phyloP scores from a whole-genome alignment of 225 moss, liverwort and hornwort species.

The Sphagnum contortum region DNA sequence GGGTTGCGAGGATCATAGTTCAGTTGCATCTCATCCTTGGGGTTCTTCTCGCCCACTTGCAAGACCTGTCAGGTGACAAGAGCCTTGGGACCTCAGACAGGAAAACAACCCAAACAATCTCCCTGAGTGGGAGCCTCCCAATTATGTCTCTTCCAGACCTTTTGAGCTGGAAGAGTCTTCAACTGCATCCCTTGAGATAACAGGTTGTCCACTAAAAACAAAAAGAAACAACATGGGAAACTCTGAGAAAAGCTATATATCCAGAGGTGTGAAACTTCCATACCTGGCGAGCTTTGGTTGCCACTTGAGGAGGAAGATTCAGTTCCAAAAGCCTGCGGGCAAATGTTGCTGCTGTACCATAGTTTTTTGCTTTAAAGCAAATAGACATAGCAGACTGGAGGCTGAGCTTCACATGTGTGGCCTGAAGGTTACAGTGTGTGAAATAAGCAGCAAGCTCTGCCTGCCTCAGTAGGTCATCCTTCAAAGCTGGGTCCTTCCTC shows the following conservation, averaged over 20 bases:
- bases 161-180: too few relatives aligned
- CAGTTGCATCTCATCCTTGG: constrained; percentile 30
- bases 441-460: constrained; percentile 92
- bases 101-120: too few relatives aligned
- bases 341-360: constrained; percentile 72
- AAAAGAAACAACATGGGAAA: too few relatives aligned
- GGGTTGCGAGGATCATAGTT: constrained; percentile 55
- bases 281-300: constrained; percentile 81
- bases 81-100: too few relatives aligned
- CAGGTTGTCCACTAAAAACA: too few relatives aligned
- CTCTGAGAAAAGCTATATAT: too few relatives aligned
- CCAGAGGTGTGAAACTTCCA: too few relatives aligned
- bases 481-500: constrained; percentile 72
- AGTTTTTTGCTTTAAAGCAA: constrained; percentile 68
- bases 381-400: constrained; percentile 78
- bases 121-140: too few relatives aligned
- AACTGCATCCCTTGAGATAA: too few relatives aligned
- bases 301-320: constrained; percentile 45
- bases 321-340: constrained; percentile 67
- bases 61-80: constrained; percentile 1
- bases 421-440: constrained; percentile 83
- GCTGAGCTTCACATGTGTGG: constrained; percentile 80
- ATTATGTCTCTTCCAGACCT: too few relatives aligned
- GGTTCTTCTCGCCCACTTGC: constrained; percentile 36
- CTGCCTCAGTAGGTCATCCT: constrained; percentile 60